These are phyloP conservation scores for Eimeria maxima DNA, from an alignment of 169 alveolate genomes.

Conservation along the genomic window DNA sequence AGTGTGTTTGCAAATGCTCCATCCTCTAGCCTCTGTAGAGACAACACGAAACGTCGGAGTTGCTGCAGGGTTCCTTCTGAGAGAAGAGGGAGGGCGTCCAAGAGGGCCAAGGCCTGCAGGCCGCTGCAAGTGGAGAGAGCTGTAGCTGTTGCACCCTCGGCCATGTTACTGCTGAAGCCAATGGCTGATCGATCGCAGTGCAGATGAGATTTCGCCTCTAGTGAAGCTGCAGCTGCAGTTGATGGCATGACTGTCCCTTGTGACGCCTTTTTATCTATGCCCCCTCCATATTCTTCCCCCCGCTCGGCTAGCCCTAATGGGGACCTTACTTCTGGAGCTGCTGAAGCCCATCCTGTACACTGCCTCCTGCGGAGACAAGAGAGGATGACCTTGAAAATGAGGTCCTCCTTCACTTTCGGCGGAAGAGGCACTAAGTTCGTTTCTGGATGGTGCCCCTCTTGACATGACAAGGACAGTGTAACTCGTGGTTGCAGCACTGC, in stretches of 20 bases:
- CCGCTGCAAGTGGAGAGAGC: constrained; percentile 73
- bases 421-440: background rate
- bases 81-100: constrained; percentile 45
- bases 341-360: constrained; percentile 50
- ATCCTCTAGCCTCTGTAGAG: constrained; percentile 62
- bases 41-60: constrained; percentile 66
- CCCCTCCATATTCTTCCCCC: background rate
- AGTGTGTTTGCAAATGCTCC: constrained; percentile 70
- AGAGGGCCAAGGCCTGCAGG: constrained; percentile 64
- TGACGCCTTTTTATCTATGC: background rate
- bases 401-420: background rate
- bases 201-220: background rate
- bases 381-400: constrained; percentile 5
- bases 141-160: constrained; percentile 13
- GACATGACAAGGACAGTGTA: background rate
- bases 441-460: background rate
- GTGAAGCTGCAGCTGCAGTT: background rate
- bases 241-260: background rate
- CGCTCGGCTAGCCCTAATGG: background rate
- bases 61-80: constrained; percentile 36
- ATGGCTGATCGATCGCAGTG: background rate
- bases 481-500: constrained; percentile 22
- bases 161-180: constrained; percentile 51
- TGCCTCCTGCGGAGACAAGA: constrained; percentile 34
- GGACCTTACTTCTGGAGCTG: background rate